phyloP scores from a whole-genome alignment of 768 basidiomycete species.

The Hygrocybe punicea region DNA sequence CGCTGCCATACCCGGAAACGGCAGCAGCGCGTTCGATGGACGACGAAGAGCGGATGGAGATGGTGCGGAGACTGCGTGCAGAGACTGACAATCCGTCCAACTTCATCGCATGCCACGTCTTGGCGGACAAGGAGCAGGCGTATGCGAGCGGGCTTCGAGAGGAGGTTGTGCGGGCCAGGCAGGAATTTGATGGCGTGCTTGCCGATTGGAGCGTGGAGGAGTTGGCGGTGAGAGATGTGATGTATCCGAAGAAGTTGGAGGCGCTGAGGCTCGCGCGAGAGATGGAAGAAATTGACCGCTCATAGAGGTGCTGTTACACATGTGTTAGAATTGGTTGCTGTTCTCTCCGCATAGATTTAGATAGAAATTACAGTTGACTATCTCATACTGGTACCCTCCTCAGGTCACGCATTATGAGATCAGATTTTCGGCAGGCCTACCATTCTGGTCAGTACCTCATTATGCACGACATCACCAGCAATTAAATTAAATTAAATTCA shows the following conservation, averaged over 20 bases:
- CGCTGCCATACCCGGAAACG: slow-evolving; percentile 34
- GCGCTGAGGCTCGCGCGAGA: slow-evolving; percentile 26
- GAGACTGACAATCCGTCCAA: slow-evolving; percentile 28
- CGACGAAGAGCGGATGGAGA: slow-evolving; percentile 36
- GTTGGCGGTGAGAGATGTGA: slow-evolving; percentile 31
- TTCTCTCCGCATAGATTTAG: too few relatives aligned
- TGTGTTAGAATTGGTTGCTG: too few relatives aligned
- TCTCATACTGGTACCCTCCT: too few relatives aligned
- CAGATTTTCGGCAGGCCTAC: too few relatives aligned
- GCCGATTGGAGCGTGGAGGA: slow-evolving; percentile 38
- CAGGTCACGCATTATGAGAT: too few relatives aligned
- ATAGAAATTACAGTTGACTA: too few relatives aligned
- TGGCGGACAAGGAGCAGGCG: slow-evolving; percentile 34
- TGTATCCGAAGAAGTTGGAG: slow-evolving; percentile 36
- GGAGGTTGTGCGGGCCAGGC: slow-evolving; percentile 31
- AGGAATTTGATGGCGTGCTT: slow-evolving; percentile 29
- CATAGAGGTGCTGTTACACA: too few relatives aligned
- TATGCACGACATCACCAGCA: too few relatives aligned
- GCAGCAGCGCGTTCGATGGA: slow-evolving; percentile 33
- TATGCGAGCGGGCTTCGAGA: slow-evolving; percentile 36
- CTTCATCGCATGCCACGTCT: slow-evolving; percentile 36
- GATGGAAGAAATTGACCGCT: too few relatives aligned
- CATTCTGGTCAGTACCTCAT: too few relatives aligned
- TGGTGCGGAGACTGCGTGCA: slow-evolving; percentile 20
- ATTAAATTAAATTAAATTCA: too few relatives aligned